phyloP scores from a whole-genome alignment of 129 eudicot species.

The Ambrosia trifida region DNA sequence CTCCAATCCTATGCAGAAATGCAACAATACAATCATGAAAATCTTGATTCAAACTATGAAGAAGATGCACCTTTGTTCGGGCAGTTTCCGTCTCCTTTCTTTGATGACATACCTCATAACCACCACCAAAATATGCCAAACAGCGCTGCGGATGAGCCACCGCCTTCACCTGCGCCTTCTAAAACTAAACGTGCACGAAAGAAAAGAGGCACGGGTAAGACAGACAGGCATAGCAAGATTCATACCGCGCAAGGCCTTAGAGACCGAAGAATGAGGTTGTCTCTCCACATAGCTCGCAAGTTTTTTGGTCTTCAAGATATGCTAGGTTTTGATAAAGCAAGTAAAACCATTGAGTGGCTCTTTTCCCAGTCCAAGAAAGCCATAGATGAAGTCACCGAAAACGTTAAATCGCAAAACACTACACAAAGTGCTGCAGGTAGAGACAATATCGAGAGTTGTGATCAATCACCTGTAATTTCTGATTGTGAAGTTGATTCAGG shows the following conservation, averaged over 20 bases:
- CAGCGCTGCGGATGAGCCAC: conserved; percentile 15
- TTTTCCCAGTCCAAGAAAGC: conserved; percentile 57
- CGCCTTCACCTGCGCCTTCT: conserved; percentile 23
- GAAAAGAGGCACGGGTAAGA: conserved; percentile 49
- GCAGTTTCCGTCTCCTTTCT: conserved; percentile 41
- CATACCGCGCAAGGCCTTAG: conserved; percentile 59
- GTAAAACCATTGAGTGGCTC: conserved; percentile 69
- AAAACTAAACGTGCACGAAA: conserved; percentile 25
- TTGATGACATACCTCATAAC: conserved; percentile 31
- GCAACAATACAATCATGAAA: conserved; percentile 17
- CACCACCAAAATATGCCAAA: conserved; percentile 2
- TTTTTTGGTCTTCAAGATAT: conserved; percentile 68
- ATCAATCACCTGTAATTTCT: conserved; percentile 14
- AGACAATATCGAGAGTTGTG: conserved; percentile 25
- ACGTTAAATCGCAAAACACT: conserved; percentile 23
- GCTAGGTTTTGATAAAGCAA: conserved; percentile 68
- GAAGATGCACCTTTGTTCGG: conserved; percentile 28
- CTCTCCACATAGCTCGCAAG: conserved; percentile 59
- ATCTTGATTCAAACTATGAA: conserved; percentile 31
- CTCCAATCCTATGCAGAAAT: not conserved
- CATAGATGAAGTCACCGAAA: conserved; percentile 44
- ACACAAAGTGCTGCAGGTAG: conserved; percentile 17
- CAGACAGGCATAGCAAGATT: conserved; percentile 67
- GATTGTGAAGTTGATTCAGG: conserved; percentile 30
- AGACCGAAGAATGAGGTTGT: conserved; percentile 62